phyloP scores from a whole-genome alignment of 345 rosid species.

The Rhodamnia rubescens region DNA sequence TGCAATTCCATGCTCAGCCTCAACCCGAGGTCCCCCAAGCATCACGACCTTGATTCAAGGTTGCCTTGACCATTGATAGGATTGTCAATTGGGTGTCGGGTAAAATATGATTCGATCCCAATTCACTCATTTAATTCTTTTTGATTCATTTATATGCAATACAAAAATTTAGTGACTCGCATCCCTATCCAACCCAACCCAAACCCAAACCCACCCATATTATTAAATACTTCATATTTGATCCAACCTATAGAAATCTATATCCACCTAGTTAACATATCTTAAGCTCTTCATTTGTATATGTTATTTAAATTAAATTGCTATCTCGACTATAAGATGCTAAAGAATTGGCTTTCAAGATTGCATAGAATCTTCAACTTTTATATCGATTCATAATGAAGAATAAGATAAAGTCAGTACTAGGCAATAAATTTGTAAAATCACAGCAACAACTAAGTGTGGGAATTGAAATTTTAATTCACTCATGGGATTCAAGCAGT shows the following conservation, averaged over 20 bases:
- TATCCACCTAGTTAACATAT: neutral
- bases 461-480: neutral
- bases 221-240: neutral
- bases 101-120: rapidly evolving
- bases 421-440: neutral
- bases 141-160: neutral
- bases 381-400: too few relatives aligned
- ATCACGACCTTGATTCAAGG: neutral
- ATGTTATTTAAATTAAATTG: too few relatives aligned
- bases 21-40: too few relatives aligned
- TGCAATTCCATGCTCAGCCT: too few relatives aligned
- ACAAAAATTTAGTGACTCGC: neutral
- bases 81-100: neutral
- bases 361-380: neutral
- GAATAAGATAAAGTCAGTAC: neutral
- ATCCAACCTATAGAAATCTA: neutral
- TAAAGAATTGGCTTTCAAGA: neutral
- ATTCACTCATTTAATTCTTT: neutral
- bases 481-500: too few relatives aligned
- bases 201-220: neutral
- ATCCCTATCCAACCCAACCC: neutral
- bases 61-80: neutral
- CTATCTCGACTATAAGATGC: neutral
- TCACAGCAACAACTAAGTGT: neutral
- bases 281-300: neutral